phyloP scores from a whole-genome alignment of 805 yeast genomes.

The Starmera quercuum region DNA sequence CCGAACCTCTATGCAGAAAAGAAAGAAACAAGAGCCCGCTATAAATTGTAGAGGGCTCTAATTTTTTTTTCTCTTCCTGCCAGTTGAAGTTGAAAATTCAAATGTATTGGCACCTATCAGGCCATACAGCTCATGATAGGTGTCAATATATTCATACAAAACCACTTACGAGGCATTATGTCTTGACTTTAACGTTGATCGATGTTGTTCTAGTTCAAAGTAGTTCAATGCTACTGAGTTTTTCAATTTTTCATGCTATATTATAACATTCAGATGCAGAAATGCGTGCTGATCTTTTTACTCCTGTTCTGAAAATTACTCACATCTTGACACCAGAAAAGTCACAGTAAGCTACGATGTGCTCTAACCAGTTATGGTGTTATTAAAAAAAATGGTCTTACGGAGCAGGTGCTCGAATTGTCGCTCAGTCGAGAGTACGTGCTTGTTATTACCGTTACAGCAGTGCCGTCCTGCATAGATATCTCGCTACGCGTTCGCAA shows the following conservation, averaged over 20 bases:
- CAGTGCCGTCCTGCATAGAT: no score
- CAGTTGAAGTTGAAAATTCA: no score
- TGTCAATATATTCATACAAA: not conserved
- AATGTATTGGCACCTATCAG: not conserved
- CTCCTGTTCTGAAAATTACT: not conserved
- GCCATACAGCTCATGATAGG: not conserved
- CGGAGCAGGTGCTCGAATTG: no score
- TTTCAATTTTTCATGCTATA: not conserved
- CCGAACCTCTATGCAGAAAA: conserved; percentile 51
- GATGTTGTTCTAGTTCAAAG: not conserved
- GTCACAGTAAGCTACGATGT: no score
- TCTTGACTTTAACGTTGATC: conserved; percentile 5
- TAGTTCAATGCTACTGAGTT: not conserved
- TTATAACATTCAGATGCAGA: not conserved
- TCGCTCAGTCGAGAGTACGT: no score
- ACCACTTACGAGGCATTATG: conserved; percentile 23
- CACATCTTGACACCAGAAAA: not conserved
- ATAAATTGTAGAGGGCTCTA: not conserved
- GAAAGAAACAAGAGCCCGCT: not conserved
- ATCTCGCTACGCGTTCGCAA: no score
- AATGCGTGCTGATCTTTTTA: not conserved
- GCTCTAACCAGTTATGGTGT: not conserved
- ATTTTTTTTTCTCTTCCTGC: not conserved
- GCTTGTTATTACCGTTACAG: no score
- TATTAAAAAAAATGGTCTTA: no score